phyloP scores from a whole-genome alignment of 345 rosid species.

The Brassica juncea region DNA sequence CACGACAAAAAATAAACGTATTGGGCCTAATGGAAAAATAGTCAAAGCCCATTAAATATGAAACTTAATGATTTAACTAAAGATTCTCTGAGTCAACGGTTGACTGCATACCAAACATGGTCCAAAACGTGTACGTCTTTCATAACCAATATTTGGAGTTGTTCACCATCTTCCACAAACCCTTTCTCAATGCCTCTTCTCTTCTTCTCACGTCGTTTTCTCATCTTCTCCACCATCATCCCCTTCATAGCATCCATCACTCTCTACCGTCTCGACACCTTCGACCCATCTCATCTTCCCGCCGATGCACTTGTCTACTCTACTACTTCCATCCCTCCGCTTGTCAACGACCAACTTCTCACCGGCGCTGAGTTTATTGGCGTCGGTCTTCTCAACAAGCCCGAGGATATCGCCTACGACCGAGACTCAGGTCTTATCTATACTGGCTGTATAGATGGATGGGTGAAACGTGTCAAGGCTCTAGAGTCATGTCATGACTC shows the following conservation, averaged over 20 bases:
- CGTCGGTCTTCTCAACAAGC: constrained; percentile 43
- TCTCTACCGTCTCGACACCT: constrained; percentile 51
- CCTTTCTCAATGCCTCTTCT: constrained; percentile 1
- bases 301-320: constrained; percentile 33
- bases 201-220: constrained; percentile 8
- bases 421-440: constrained; percentile 44
- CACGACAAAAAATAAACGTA: background rate
- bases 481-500: constrained; percentile 43
- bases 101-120: background rate
- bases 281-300: constrained; percentile 59
- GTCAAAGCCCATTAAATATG: background rate
- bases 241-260: constrained; percentile 44
- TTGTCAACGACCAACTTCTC: constrained; percentile 40
- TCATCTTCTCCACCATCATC: constrained; percentile 22
- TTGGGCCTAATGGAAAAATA: background rate
- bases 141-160: constrained; percentile 21
- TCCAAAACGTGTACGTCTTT: background rate
- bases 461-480: constrained; percentile 66
- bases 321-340: constrained; percentile 20
- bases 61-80: background rate
- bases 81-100: background rate
- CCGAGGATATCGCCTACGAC: constrained; percentile 68
- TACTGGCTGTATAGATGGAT: constrained; percentile 70
- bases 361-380: constrained; percentile 57
- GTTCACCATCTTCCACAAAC: background rate